phyloP scores from a whole-genome alignment of 306 rosid genomes.

The Comarum palustre region DNA sequence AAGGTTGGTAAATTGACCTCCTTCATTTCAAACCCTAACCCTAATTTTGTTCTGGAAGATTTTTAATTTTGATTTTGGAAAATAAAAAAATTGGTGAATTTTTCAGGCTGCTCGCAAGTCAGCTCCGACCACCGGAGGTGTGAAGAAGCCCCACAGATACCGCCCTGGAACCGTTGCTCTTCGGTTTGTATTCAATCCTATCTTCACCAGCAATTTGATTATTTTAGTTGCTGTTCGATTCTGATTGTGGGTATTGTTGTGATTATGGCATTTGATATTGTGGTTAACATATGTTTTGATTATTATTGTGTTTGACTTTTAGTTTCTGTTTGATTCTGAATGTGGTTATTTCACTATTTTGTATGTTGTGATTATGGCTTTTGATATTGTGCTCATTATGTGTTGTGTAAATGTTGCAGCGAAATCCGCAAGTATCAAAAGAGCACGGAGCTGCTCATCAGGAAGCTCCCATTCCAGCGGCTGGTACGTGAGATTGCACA shows the following conservation, averaged over 20 bases:
- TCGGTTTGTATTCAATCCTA: conserved; percentile 21
- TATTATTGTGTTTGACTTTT: too few species aligned
- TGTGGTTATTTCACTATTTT: too few species aligned
- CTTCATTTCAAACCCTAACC: not conserved
- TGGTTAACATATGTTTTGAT: too few species aligned
- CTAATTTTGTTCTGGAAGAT: not conserved
- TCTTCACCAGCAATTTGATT: not conserved
- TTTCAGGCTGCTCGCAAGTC: conserved; percentile 53
- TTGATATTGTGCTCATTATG: not conserved
- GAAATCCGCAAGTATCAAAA: conserved; percentile 49
- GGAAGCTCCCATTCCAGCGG: conserved; percentile 44
- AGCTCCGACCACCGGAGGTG: conserved; percentile 49
- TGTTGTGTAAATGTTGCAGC: conserved; percentile 3
- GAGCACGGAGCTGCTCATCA: conserved; percentile 36
- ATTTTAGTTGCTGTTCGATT: not conserved
- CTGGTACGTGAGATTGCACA: conserved; percentile 37
- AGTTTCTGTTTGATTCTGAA: too few species aligned
- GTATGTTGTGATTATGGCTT: not conserved
- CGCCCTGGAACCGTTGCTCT: conserved; percentile 53
- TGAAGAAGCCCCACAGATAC: conserved; percentile 54
- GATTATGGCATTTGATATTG: too few species aligned
- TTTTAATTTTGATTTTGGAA: not conserved
- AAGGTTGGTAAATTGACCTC: conserved; percentile 12
- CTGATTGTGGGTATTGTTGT: not conserved
- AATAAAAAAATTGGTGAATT: not conserved